phyloP scores from a whole-genome alignment of 805 yeast genomes.

The Pichia occidentalis region DNA sequence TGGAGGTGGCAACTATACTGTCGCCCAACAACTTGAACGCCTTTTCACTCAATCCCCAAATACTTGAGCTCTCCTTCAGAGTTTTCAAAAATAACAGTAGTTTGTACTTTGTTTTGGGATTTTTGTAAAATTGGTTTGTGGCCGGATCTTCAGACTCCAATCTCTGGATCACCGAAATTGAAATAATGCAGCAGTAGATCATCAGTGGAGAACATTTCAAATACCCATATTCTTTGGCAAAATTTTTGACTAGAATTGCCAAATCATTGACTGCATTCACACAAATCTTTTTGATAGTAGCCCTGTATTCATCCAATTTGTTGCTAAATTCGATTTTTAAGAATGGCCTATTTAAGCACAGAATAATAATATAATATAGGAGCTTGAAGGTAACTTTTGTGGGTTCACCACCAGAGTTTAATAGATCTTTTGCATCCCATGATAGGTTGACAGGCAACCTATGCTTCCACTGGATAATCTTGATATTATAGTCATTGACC shows the following conservation, averaged over 20 bases:
- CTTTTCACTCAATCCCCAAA: constrained; percentile 6
- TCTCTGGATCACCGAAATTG: constrained; percentile 4
- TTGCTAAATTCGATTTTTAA: constrained; percentile 11
- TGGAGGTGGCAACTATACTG: background rate
- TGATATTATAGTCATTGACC: constrained; percentile 9
- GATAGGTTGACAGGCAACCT: constrained; percentile 41
- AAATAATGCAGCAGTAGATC: constrained; percentile 4
- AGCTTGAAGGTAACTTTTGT: constrained; percentile 41
- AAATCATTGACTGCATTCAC: constrained; percentile 1
- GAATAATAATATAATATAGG: constrained; percentile 48
- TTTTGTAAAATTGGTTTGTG: background rate
- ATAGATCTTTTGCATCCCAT: constrained; percentile 36
- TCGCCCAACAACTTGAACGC: background rate
- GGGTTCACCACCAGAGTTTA: constrained; percentile 44
- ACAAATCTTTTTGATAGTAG: background rate
- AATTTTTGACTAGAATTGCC: background rate
- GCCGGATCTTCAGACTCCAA: background rate
- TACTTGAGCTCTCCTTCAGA: constrained; percentile 1
- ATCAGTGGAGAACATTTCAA: constrained; percentile 3
- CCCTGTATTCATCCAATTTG: background rate
- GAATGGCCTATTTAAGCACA: constrained; percentile 57
- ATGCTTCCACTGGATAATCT: constrained; percentile 37
- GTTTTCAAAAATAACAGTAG: constrained; percentile 3
- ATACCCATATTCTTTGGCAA: background rate
- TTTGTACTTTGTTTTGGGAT: background rate